phyloP scores from a whole-genome alignment of 352 stramenopile species.

The Thalassiosira mediterranea region DNA sequence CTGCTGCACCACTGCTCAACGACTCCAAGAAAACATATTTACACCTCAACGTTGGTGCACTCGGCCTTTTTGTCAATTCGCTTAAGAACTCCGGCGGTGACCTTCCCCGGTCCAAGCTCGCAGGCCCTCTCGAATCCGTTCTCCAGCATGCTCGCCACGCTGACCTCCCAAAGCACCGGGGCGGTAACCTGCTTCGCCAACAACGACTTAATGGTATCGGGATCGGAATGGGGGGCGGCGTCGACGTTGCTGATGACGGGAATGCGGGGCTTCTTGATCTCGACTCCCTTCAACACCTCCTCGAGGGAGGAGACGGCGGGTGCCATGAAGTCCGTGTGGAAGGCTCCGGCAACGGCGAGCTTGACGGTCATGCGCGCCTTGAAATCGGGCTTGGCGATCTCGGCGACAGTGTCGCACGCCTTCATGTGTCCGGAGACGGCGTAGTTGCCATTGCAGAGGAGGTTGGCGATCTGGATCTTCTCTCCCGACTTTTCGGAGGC shows the following conservation, averaged over 20 bases:
- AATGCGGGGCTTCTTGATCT: conserved; percentile 84
- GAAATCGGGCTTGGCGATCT: conserved; percentile 89
- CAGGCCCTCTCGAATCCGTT: conserved; percentile 82
- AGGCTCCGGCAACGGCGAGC: conserved; percentile 87
- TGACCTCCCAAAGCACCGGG: conserved; percentile 88
- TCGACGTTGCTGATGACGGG: conserved; percentile 90
- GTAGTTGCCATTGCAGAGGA: conserved; percentile 88
- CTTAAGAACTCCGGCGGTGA: conserved; percentile 88
- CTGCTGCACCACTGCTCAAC: not conserved
- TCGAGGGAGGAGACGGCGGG: conserved; percentile 85
- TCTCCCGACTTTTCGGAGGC: conserved; percentile 80
- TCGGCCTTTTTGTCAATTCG: conserved; percentile 85
- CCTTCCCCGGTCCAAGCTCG: conserved; percentile 87
- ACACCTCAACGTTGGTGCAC: conserved; percentile 86
- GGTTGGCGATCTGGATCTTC: conserved; percentile 87
- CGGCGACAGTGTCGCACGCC: conserved; percentile 80
- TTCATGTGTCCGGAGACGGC: conserved; percentile 82
- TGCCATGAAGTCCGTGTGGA: conserved; percentile 90
- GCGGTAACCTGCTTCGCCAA: conserved; percentile 86
- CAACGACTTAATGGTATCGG: conserved; percentile 86
- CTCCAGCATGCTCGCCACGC: conserved; percentile 82
- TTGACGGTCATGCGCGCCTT: conserved; percentile 88
- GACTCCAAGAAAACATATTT: conserved; percentile 23
- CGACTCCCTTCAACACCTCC: conserved; percentile 72
- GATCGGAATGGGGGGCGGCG: conserved; percentile 87